Evolutionary conservation across 306 rosid species (phyloP).

Genomic region (Trifolium dubium): DNA sequence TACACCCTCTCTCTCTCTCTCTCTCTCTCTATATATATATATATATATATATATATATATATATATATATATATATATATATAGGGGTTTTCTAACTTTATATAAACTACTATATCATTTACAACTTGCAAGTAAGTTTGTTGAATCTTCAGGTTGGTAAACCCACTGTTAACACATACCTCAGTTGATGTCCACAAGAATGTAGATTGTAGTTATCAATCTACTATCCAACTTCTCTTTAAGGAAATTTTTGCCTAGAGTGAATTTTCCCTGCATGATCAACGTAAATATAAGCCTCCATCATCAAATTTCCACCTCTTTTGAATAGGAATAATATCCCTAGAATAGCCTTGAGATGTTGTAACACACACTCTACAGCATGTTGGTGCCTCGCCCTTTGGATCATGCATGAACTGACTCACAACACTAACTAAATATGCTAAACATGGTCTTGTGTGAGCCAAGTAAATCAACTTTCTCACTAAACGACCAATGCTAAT

Average conservation of each 20-base stretch:
- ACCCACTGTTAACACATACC: background rate
- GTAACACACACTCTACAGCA: too few species aligned
- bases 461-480: background rate
- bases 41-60: background rate
- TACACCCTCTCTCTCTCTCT: too few species aligned
- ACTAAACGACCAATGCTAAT: too few species aligned
- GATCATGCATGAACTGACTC: background rate
- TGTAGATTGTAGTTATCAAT: background rate
- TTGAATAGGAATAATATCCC: background rate
- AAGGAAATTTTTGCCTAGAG: background rate
- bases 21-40: too few species aligned
- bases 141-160: background rate
- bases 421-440: background rate
- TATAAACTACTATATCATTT: background rate
- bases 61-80: background rate
- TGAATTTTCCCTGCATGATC: background rate
- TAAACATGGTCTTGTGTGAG: background rate
- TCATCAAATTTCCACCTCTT: background rate
- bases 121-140: background rate
- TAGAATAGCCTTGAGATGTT: background rate
- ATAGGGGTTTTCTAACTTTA: too few species aligned
- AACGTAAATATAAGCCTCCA: background rate
- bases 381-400: too few species aligned
- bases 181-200: background rate
- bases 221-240: background rate